Percentiles rank a stretch among this genome's conserved stretches.
These are phyloP conservation scores for Termitomyces sp. DNA, from an alignment of 768 basidiomycete species.

Conservation along the genomic window DNA sequence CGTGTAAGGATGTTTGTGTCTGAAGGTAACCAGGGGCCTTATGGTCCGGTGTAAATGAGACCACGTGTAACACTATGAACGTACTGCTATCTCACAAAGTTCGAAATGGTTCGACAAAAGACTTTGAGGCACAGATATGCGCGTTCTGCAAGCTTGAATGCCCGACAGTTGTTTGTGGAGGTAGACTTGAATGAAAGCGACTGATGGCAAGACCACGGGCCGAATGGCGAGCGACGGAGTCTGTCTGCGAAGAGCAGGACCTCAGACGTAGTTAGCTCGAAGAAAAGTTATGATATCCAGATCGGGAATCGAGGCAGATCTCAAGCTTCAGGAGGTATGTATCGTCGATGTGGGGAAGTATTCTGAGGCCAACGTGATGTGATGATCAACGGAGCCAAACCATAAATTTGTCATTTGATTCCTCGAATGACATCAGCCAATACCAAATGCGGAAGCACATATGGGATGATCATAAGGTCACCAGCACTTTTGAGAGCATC, in stretches of 20 bases:
- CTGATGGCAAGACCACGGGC: background rate
- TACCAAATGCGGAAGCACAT: background rate
- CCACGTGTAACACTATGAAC: background rate
- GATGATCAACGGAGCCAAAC: background rate
- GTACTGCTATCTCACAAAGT: background rate
- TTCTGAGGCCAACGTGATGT: background rate
- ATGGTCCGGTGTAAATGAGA: background rate
- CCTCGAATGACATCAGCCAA: background rate
- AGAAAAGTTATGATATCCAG: background rate
- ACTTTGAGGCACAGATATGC: background rate
- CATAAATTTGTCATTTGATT: background rate
- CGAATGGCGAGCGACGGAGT: no score
- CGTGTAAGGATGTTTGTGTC: background rate
- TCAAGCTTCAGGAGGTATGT: background rate
- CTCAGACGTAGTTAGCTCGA: background rate
- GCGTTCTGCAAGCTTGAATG: no score
- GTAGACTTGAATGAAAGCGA: background rate
- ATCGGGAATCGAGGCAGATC: background rate
- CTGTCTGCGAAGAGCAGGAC: background rate
- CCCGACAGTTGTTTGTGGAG: background rate
- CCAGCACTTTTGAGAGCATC: background rate
- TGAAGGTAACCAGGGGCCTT: background rate
- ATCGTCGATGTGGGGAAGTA: background rate
- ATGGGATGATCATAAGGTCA: no score
- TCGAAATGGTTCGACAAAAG: background rate